A percentile compares a stretch with the other conserved stretches of the same genome.
These are phyloP conservation scores for Oenanthe javanica DNA, from an alignment of 140 eudicot genomes.

Conservation along the genomic window DNA sequence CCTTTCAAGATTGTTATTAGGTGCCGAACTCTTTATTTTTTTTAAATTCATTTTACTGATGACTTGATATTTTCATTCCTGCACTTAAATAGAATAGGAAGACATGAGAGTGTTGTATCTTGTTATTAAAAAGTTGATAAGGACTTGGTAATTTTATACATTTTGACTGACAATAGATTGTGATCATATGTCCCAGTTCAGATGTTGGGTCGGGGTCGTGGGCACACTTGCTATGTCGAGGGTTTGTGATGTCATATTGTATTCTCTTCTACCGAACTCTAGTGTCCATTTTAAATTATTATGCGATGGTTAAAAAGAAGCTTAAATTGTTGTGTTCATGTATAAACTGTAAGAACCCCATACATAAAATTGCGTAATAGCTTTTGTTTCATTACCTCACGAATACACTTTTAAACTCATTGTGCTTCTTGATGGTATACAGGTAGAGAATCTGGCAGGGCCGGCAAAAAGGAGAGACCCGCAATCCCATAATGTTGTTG, in stretches of 20 bases:
- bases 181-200: constrained; percentile 27
- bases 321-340: not conserved
- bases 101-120: not conserved
- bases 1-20: not conserved
- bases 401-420: not conserved
- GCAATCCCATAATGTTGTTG: constrained; percentile 10
- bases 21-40: not conserved
- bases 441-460: not conserved
- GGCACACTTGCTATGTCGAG: constrained; percentile 68
- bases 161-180: not conserved
- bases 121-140: not conserved
- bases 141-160: not conserved
- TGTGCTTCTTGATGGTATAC: not conserved
- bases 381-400: not conserved
- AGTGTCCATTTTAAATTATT: not conserved
- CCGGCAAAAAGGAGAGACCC: too few species aligned
- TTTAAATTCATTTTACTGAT: not conserved
- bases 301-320: not conserved
- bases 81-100: not conserved
- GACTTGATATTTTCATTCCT: not conserved
- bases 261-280: not conserved
- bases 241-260: constrained; percentile 77
- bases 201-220: constrained; percentile 61
- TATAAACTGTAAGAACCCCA: not conserved
- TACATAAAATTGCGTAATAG: not conserved